These are phyloP conservation scores for Nelumbo lutea DNA, from an alignment of 164 flowering plant genomes.

Conservation along the genomic window DNA sequence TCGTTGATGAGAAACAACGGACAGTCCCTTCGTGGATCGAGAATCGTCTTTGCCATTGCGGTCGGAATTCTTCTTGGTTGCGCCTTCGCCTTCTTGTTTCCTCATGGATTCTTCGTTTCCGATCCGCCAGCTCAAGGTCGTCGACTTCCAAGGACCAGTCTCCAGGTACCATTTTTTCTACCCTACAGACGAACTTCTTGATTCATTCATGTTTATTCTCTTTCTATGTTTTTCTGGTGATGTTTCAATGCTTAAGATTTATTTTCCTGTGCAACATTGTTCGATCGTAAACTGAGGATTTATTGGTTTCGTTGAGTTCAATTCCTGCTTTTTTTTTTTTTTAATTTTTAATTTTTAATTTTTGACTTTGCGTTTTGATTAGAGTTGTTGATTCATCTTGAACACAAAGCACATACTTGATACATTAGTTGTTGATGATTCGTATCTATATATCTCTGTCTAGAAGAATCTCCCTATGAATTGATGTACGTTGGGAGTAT, in stretches of 20 bases:
- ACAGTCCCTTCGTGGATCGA: slow-evolving; percentile 43
- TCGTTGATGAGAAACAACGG: slow-evolving; percentile 36
- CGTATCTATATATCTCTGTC: too few relatives aligned
- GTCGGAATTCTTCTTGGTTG: slow-evolving; percentile 72
- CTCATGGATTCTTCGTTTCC: slow-evolving; percentile 56
- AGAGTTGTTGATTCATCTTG: neutral
- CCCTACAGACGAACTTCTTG: neutral
- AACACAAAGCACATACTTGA: neutral
- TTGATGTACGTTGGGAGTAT: too few relatives aligned
- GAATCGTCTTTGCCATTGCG: slow-evolving; percentile 50
- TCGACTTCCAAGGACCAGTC: slow-evolving; percentile 21
- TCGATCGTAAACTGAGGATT: too few relatives aligned
- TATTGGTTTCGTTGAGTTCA: neutral
- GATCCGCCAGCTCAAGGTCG: slow-evolving; percentile 15
- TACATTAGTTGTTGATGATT: too few relatives aligned
- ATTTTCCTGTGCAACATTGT: neutral
- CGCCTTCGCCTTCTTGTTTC: slow-evolving; percentile 61
- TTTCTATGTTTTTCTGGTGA: neutral
- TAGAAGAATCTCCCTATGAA: too few relatives aligned
- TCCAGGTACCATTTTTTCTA: slow-evolving; percentile 30
- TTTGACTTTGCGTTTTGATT: neutral
- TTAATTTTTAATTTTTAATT: neutral
- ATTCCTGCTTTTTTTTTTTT: neutral
- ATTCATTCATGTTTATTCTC: neutral
- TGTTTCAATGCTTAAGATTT: neutral